phyloP scores from a whole-genome alignment of 345 rosid species.

The Populus ilicifolia region DNA sequence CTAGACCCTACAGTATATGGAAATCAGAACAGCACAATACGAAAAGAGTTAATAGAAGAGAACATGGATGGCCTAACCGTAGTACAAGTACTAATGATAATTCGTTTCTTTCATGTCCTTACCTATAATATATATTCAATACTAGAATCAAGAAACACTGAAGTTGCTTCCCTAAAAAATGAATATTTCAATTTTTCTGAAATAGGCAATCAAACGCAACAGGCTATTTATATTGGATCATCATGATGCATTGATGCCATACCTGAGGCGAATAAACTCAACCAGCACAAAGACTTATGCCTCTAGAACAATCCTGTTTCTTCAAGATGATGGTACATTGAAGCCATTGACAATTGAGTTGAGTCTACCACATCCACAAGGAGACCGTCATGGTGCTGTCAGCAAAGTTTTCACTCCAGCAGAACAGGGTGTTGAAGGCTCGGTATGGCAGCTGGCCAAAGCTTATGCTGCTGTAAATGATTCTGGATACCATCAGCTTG shows the following conservation, averaged over 20 bases:
- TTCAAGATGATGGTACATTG: conserved; percentile 65
- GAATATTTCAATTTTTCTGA: not conserved
- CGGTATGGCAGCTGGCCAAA: conserved; percentile 87
- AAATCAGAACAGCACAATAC: conserved; percentile 58
- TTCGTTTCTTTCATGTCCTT: not conserved
- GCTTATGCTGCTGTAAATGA: conserved; percentile 86
- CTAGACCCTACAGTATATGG: conserved; percentile 56
- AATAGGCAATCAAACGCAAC: conserved; percentile 55
- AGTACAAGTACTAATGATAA: conserved; percentile 38
- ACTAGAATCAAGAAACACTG: not conserved
- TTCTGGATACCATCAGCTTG: conserved; percentile 88
- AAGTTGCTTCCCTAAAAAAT: not conserved
- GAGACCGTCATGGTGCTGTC: conserved; percentile 57
- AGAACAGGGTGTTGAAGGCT: conserved; percentile 50
- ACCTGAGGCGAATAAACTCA: conserved; percentile 59
- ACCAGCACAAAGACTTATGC: conserved; percentile 80
- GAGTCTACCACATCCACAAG: conserved; percentile 85
- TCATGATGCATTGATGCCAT: conserved; percentile 79
- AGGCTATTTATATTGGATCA: conserved; percentile 70
- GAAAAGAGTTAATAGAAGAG: conserved; percentile 44
- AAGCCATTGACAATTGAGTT: conserved; percentile 82
- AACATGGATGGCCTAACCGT: conserved; percentile 63
- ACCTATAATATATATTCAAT: not conserved
- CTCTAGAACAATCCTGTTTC: conserved; percentile 61
- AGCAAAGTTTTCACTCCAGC: conserved; percentile 77